A percentile compares a stretch with the other conserved stretches of the same genome.
phyloP scores from a whole-genome alignment of 2,329 filamentous ascomycete genomes.

The Fusarium algeriense region DNA sequence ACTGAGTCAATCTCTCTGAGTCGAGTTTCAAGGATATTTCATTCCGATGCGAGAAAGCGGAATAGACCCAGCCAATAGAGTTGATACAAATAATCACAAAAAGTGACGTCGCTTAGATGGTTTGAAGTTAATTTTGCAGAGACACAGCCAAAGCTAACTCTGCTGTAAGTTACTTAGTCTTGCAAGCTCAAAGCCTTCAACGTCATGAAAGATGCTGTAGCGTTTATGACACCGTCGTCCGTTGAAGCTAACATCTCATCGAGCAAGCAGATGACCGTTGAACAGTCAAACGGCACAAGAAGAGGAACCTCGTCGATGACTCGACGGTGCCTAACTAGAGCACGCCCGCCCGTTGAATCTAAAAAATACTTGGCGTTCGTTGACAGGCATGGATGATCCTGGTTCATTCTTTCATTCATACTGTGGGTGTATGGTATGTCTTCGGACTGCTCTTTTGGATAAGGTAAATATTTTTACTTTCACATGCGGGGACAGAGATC shows the following conservation, averaged over 20 bases:
- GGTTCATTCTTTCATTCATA: background rate
- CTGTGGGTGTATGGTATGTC: background rate
- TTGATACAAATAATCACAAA: background rate
- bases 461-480: background rate
- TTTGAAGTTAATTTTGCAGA: constrained; percentile 6
- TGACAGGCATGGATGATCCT: constrained; percentile 6
- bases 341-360: constrained; percentile 14
- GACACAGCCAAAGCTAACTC: background rate
- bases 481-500: constrained; percentile 24
- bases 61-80: background rate
- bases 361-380: constrained; percentile 9
- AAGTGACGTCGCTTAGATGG: constrained; percentile 16
- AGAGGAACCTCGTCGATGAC: background rate
- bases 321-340: background rate
- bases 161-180: background rate
- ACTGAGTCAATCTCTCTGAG: background rate
- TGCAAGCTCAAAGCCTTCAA: constrained; percentile 2
- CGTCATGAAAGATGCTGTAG: constrained; percentile 14
- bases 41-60: constrained; percentile 14
- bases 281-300: constrained; percentile 1
- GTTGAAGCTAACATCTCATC: background rate
- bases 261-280: constrained; percentile 6
- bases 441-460: background rate
- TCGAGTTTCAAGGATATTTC: background rate
- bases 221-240: constrained; percentile 15